Evolutionary conservation across 2,329 filamentous ascomycete species (phyloP), one percentile per base, ranked within the genome.

Genomic region (Phyllosticta citrichinensis): DNA sequence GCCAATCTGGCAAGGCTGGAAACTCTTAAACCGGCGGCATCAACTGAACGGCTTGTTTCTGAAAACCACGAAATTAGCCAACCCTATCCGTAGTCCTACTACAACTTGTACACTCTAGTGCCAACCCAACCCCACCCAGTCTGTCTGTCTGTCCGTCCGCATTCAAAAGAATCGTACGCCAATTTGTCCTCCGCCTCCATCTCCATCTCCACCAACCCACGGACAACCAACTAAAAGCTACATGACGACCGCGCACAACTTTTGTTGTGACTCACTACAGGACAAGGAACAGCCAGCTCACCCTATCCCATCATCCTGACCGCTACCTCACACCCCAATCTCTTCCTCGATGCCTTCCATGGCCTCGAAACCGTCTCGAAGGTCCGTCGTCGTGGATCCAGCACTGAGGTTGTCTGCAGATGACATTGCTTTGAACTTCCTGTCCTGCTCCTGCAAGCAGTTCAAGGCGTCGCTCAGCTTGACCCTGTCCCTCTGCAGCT

Each of bases 391-490:
- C 2, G 14, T 17, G 3, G 20, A 30, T 5, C 6, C 52, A 1
- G 58, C 9, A 1, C 27, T 40, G 9, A 24, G 14, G n/a, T 52
- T 35, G 3, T n/a, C 40, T 8, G 14, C 17, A 47, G 40, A n/a
- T 14, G 40, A n/a, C 40, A 47, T 47, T 6, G 24, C 35, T 25
- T 57, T 22, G 40, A 64, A 65, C 55, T 65, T 65, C 2, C 47
- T 20, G 22, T 62, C 56, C 1, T 64, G 24, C 19, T 56, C 55
- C 11, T 64, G 57, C 2, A 71, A 57, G 25, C 60, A 63, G n/a
- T 64, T 51, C 11, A 67, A 62, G 0, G 74, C 73, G 27, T 66
- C 58, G 9, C 66, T 57, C n/a, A 77, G 58, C 54, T 66, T 68
- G 2, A 62, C 64, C 56, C 68, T 66, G 65, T 73, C 67, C 0